Evolutionary conservation across 208 protist genomes (phyloP), one percentile per base, ranked within the genome.

Genomic region (Leishmania arabica): DNA sequence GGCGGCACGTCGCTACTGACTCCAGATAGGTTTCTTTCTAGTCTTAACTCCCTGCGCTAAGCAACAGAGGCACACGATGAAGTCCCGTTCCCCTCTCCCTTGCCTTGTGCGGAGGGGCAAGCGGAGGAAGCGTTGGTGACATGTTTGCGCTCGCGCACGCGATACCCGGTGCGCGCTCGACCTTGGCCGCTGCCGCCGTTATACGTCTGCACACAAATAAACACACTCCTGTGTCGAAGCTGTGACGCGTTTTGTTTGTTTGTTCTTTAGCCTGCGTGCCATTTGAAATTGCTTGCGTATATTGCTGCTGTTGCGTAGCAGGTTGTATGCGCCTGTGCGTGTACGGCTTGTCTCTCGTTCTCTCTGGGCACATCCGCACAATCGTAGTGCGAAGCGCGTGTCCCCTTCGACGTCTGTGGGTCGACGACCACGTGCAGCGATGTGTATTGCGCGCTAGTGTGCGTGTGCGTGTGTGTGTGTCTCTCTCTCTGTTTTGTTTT

Each of bases 1-100:
- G 93, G 93, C 13, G 87, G 90, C 49, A 95, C 91, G 19, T 95
- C 90, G 5, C 42, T 97, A 31, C 77, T 95, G 54, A 88, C 82
- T 17, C 86, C 89, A 1, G 84, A 92, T 13, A 75, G 56, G 11
- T 95, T 93, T 62, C 53, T 97, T 11, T 68, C 80, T 40, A 81
- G 77, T 40, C 80, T 96, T 31, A 62, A 56, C 27, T 86, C 85
- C 24, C 47, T 93, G 31, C 81, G 77, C 17, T 91, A 87, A 76
- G 31, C 54, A 21, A 54, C 15, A 3, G 60, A 47, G 15, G 31
- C 13, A 8, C 3, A 42, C n/a, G 11, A 54, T 37, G 3, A 21
- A 70, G 42, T n/a, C 24, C 24, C 68, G 2, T 21, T 17, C 42
- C 9, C 42, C n/a, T 37, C 19, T 31, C 60, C 56, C 3, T 70